Evolutionary conservation across 768 basidiomycete genomes (phyloP), one percentile per base, ranked within the genome.

Genomic region (Hygrophorus russula): DNA sequence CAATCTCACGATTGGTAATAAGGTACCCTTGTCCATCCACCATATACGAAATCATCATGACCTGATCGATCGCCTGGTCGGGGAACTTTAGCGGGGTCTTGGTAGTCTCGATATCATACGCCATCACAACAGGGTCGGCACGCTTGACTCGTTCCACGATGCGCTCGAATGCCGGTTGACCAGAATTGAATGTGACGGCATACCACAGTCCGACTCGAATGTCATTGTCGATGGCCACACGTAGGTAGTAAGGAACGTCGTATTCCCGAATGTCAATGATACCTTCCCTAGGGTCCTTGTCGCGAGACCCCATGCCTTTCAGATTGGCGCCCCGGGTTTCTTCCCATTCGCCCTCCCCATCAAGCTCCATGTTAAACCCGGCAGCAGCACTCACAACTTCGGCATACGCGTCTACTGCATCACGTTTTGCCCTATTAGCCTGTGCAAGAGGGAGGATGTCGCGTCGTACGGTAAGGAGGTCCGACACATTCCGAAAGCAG

Each of bases 31-130:
- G 89, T 0, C 92, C 94, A 58, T 99, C 96, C 13, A 99, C 70
- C 93, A 99, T 98, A 64, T 98, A 99, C 35, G 96, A 99, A 50
- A 99, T 98, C 96, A 99, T 99, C 94, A 99, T 99, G 54, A 99
- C 91, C 59, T 97, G 93, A 66, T 98, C 96, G 18, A 89, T 82
- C 5, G 79, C 76, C 52, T 92, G 84, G 65, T 98, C 96, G 1
- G 96, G 94, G 57, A 98, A 98, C 62, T 98, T 98, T 54, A 98
- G 78, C n/a, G 96, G 94, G n/a, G 89, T 85, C 65, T 99, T 99
- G 1, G 93, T 94, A 13, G 90, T 93, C 62, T 99, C 96, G 57
- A 99, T 99, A 78, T 98, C 96, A 60, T 72, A 99, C 0, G 96
- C 96, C 89, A 99, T 85, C 41, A 99, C 92, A 34, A 99, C 92